Evolutionary conservation across 1,284 basidiomycete genomes (phyloP).

Genomic region (Paramarasmius palmivorus): DNA sequence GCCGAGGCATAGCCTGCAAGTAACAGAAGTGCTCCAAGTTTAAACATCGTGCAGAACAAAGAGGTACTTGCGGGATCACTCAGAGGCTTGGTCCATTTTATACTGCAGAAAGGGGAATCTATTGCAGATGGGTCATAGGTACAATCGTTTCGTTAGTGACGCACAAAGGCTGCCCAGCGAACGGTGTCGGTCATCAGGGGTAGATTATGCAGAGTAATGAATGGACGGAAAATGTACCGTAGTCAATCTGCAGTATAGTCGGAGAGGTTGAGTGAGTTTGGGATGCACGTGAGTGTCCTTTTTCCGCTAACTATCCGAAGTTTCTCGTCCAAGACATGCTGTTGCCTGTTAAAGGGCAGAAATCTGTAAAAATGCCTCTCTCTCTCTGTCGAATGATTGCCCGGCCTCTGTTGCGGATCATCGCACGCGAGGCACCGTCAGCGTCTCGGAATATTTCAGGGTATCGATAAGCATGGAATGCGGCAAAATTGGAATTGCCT

Average conservation of each 20-base stretch:
- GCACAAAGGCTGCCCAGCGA: no score
- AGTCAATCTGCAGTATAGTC: constrained; percentile 15
- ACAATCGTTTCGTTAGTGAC: no score
- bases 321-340: constrained; percentile 9
- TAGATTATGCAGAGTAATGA: neutral
- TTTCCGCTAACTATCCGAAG: constrained; percentile 22
- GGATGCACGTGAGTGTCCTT: constrained; percentile 10
- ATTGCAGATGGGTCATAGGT: neutral
- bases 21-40: neutral
- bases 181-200: no score
- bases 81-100: neutral
- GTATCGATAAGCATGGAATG: no score
- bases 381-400: neutral
- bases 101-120: neutral
- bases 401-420: neutral
- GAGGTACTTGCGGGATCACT: neutral
- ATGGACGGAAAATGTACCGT: constrained; percentile 9
- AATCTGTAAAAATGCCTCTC: neutral
- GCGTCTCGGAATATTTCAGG: no score
- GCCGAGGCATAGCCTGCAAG: neutral
- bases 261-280: neutral
- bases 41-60: neutral
- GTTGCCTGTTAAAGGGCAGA: no score
- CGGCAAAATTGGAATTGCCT: no score
- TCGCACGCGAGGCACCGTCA: neutral